phyloP scores from a whole-genome alignment of 169 alveolate genomes.

The Plasmodium billcollinsi region DNA sequence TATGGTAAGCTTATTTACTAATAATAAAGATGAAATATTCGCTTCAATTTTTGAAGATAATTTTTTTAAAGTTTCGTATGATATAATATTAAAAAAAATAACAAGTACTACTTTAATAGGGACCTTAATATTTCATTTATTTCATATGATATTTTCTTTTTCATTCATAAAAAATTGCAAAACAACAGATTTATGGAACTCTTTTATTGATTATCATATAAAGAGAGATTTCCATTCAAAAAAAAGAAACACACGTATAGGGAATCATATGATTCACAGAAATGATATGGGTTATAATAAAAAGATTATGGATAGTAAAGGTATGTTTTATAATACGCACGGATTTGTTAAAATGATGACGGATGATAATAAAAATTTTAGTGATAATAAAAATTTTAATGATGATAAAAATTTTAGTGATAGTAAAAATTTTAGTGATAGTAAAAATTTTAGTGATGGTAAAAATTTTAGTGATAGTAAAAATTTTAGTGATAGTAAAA shows the following conservation, averaged over 20 bases:
- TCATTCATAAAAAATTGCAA: conserved; percentile 57
- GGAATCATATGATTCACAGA: neutral
- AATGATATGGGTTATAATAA: neutral
- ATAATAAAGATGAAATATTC: conserved; percentile 57
- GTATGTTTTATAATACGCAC: neutral
- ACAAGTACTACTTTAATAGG: conserved; percentile 63
- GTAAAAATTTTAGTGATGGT: too few species aligned
- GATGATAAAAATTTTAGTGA: neutral
- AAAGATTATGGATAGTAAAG: neutral
- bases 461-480: too few species aligned
- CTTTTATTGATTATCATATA: conserved; percentile 64
- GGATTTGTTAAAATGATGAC: neutral
- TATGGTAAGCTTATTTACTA: conserved; percentile 36
- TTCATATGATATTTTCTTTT: conserved; percentile 36
- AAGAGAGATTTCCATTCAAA: conserved; percentile 36
- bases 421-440: too few species aligned
- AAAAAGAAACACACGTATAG: conserved; percentile 2
- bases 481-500: too few species aligned
- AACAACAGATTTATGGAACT: conserved; percentile 72
- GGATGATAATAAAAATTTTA: too few species aligned
- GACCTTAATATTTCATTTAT: conserved; percentile 58
- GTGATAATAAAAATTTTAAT: too few species aligned
- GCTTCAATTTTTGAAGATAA: conserved; percentile 50
- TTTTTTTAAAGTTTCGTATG: conserved; percentile 22
- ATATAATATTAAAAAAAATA: conserved; percentile 27